These are phyloP conservation scores for Sarocladium brachiariae DNA, from an alignment of 2,329 filamentous ascomycete genomes.

Conservation along the genomic window DNA sequence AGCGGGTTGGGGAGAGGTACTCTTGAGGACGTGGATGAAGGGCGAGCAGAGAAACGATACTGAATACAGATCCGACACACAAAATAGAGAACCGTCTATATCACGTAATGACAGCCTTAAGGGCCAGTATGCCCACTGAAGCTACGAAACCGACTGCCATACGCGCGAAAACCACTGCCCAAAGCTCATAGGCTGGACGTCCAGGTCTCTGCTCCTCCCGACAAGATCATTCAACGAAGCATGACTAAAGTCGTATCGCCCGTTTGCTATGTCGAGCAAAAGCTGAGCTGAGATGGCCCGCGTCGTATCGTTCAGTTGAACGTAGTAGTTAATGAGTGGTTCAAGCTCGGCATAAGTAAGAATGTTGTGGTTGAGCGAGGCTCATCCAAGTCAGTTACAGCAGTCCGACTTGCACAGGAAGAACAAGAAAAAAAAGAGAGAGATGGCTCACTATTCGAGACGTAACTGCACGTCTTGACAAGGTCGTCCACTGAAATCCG, in stretches of 20 bases:
- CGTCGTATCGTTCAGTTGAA: slow-evolving; percentile 39
- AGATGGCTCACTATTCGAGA: slow-evolving; percentile 46
- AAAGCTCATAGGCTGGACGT: slow-evolving; percentile 42
- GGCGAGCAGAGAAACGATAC: no score
- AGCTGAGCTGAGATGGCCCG: slow-evolving; percentile 51
- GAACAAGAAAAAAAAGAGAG: neutral
- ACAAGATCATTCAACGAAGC: slow-evolving; percentile 51
- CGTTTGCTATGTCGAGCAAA: slow-evolving; percentile 60
- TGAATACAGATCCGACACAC: no score
- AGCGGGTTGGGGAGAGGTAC: neutral
- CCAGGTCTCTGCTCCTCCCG: slow-evolving; percentile 24
- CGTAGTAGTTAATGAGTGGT: slow-evolving; percentile 33
- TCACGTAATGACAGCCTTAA: no score
- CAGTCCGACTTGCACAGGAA: neutral
- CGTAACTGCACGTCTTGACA: slow-evolving; percentile 39
- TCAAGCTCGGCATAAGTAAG: slow-evolving; percentile 34
- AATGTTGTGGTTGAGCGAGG: slow-evolving; percentile 29
- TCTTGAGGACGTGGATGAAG: slow-evolving; percentile 6
- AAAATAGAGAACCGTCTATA: no score
- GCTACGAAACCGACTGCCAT: no score
- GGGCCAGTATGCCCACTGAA: no score
- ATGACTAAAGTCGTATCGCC: slow-evolving; percentile 57
- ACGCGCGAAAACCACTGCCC: slow-evolving; percentile 42
- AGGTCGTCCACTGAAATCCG: slow-evolving; percentile 54
- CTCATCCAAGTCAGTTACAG: slow-evolving; percentile 22